Evolutionary conservation across 768 basidiomycete genomes (phyloP), one percentile per base, ranked within the genome.

Genomic region (Psilocybe sp.): DNA sequence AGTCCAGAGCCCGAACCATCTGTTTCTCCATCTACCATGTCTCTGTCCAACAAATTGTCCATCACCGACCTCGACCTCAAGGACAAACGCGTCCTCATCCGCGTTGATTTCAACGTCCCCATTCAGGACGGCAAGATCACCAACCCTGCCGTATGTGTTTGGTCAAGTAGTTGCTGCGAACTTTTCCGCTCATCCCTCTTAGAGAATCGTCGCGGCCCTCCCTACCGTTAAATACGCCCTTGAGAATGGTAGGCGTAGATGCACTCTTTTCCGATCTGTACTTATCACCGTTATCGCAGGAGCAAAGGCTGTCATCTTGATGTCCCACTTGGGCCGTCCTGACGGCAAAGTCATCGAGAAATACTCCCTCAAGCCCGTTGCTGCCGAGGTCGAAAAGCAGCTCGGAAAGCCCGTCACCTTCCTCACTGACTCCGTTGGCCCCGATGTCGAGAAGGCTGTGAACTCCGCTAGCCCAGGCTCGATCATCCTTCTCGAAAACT

Each of bases 271-370:
- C 32, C 15, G 39, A 23, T 56, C 34, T 50, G 19, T 41, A 42
- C 53, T 43, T 35, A 12, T 50, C 45, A 48, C 57, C 50, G 59
- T 44, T 52, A 40, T 44, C 47, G 20, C 58, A 93, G 91, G 82
- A 49, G 92, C 95, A 52, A 78, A 82, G 50, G 77, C 80, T 50
- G 87, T 98, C 64, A 81, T 92, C 58, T 83, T 98, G 64, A 97
- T 98, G 94, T 98, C 96, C 63, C 96, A 99, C 69, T 83, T 99
- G 49, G 97, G 96, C 18, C 91, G 96, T 56, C 96, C 96, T 9
- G 93, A 98, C 69, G 96, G 96, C 60, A 89, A 91, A 61, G 83
- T 84, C 48, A 85, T 85, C 63, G 76, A 77, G 44, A 98, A 98
- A 64, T 96, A 91, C 77, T 92, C 93, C 6, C 82, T 99, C 51